Percentiles rank a stretch among this genome's conserved stretches.
These are phyloP conservation scores for Phytophthora melonis DNA, from an alignment of 352 stramenopile species.

Conservation along the genomic window DNA sequence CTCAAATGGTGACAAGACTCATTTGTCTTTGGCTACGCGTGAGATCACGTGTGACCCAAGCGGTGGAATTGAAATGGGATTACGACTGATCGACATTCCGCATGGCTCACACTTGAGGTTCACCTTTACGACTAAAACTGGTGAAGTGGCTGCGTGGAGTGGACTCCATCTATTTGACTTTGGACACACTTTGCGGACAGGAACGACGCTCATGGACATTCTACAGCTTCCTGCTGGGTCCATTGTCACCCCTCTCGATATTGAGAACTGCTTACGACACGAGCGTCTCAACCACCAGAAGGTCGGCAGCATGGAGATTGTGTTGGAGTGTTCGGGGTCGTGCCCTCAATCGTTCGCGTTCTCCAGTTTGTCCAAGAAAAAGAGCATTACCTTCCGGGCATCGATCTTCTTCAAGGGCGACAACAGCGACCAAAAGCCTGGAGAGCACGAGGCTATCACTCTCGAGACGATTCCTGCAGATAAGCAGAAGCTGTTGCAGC, in stretches of 20 bases:
- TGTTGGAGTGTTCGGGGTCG: conserved; percentile 52
- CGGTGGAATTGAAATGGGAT: conserved; percentile 37
- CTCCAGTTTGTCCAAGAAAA: conserved; percentile 65
- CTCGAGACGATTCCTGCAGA: conserved; percentile 46
- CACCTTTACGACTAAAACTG: conserved; percentile 57
- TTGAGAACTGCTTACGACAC: conserved; percentile 73
- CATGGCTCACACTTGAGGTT: conserved; percentile 80
- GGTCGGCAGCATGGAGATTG: conserved; percentile 58
- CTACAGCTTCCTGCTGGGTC: conserved; percentile 27
- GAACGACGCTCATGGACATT: conserved; percentile 61
- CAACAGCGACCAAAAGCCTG: conserved; percentile 5
- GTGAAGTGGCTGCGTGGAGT: conserved; percentile 59
- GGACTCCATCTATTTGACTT: conserved; percentile 87
- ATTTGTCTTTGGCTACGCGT: conserved; percentile 21
- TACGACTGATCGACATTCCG: conserved; percentile 73
- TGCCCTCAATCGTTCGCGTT: conserved; percentile 64
- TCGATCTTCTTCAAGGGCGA: conserved; percentile 70
- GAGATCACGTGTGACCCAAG: conserved; percentile 39
- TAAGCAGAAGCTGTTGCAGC: conserved; percentile 56
- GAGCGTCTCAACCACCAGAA: conserved; percentile 42
- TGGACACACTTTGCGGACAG: conserved; percentile 70
- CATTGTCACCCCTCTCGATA: conserved; percentile 67
- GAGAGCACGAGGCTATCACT: conserved; percentile 14
- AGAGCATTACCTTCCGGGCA: conserved; percentile 66
- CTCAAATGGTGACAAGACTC: conserved; percentile 13